Base-by-base conservation (phyloP, 2,329 filamentous ascomycete genomes). In the Thermomyces lanuginosus region DNA sequence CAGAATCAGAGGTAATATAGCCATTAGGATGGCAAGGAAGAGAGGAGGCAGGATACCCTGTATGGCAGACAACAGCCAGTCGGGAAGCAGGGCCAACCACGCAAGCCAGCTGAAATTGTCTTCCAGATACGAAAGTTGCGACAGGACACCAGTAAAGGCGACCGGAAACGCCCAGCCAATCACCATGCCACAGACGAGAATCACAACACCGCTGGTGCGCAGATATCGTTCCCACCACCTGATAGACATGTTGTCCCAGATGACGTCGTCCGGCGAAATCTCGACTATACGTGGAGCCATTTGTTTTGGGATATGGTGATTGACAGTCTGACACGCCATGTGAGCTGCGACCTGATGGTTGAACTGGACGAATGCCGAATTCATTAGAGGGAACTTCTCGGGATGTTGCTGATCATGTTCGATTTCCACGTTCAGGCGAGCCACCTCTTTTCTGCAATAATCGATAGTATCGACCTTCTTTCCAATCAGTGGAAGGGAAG, bases 191-290 rank as follows among this genome's bases (percentile, higher is more conserved):
- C 64, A 50, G 5, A 92, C 74, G 13, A 77, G 41, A 5, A 58
- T 52, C 16, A 81, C 56, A 7, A 86, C 75, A 6, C 76, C 48
- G 18, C 60, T 66, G 2, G 72, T 73, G 15, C 82, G 70, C 16
- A 82, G 44, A 64, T 86, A 92, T 30, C 76, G 69, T 36, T 86
- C 75, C 83, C 84, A 95, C 86, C 89, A 95, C 29, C 68, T 72
- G 41, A 93, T 77, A 0, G 82, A 84, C 75, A 98, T 86, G 46
- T 98, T 98, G 38, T 91, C 81, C 89, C 89, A 98, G 21, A 91
- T 66, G 6, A 98, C 82, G 46, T 95, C 84, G 22, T 76, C 75
- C 1, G 89, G 89, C 5, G 83, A 82, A 24, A 98, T 83, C 47
- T 98, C 89, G n/a, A 92, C 78, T 21, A 80, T 68, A 15, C 89